Conservation (phyloP, 352 stramenopile species). For the Phytophthora citrophthora region DNA sequence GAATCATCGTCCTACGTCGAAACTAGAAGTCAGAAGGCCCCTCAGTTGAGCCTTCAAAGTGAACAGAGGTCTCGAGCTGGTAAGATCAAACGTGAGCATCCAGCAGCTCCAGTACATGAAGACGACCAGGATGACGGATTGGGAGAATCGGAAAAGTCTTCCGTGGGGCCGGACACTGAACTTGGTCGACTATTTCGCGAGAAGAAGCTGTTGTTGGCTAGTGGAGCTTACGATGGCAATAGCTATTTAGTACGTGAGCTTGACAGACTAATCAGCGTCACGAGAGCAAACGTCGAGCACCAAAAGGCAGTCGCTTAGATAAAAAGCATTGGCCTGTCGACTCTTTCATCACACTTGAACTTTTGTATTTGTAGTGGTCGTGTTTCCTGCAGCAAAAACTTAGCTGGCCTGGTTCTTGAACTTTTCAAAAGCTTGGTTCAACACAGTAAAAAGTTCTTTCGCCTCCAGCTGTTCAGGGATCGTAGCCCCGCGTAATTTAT, state of each 20-base stretch:
- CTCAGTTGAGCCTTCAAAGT: constrained; percentile 2
- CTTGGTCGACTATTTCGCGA: constrained; percentile 60
- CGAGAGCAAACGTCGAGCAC: constrained; percentile 31
- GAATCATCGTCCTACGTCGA: constrained; percentile 14
- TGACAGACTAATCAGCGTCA: constrained; percentile 55
- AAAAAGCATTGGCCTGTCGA: background rate
- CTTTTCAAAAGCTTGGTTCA: constrained; percentile 90
- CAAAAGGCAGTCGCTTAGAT: constrained; percentile 13
- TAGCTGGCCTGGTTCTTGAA: constrained; percentile 65
- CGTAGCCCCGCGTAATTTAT: constrained; percentile 82
- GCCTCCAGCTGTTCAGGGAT: constrained; percentile 85
- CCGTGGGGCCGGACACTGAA: constrained; percentile 25
- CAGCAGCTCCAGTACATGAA: background rate
- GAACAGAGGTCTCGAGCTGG: constrained; percentile 3
- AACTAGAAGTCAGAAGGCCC: constrained; percentile 3
- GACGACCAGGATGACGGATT: constrained; percentile 2
- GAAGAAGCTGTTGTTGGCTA: constrained; percentile 61
- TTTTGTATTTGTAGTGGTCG: constrained; percentile 4
- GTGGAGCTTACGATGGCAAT: constrained; percentile 62
- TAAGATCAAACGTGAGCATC: background rate
- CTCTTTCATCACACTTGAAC: constrained; percentile 15
- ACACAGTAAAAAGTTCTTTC: constrained; percentile 87
- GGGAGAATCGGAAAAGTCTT: background rate
- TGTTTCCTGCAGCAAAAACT: constrained; percentile 2
- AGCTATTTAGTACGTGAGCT: constrained; percentile 76